Percentiles rank a stretch among this genome's conserved stretches.
Evolutionary conservation across 108 stramenopile genomes (phyloP).

Genomic region (Nitzschia inconspicua): DNA sequence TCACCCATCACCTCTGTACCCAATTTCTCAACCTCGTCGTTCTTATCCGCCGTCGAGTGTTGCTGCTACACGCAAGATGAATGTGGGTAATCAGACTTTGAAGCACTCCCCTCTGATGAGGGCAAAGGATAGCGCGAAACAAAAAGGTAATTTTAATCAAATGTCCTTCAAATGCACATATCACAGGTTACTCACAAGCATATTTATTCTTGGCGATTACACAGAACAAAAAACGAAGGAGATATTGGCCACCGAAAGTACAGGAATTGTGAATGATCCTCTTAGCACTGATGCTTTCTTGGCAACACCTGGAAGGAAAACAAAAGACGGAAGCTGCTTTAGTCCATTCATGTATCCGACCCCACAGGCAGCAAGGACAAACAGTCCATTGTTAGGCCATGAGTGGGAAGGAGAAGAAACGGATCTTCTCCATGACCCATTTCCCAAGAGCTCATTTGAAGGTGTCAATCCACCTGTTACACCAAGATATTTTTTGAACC

Average conservation of each 20-base stretch:
- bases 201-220: no score
- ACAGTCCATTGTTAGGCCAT: slow-evolving; percentile 6
- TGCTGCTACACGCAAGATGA: background rate
- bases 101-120: slow-evolving; percentile 8
- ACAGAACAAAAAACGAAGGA: no score
- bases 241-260: no score
- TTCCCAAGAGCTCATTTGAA: slow-evolving; percentile 3
- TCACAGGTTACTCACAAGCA: no score
- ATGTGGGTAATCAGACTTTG: no score
- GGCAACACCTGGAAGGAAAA: slow-evolving; percentile 10
- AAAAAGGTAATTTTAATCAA: slow-evolving; percentile 5
- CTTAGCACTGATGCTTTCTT: slow-evolving; percentile 6
- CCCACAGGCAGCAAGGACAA: slow-evolving; percentile 12
- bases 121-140: background rate
- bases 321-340: background rate
- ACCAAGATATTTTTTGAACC: background rate
- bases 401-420: slow-evolving; percentile 36
- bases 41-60: background rate
- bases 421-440: slow-evolving; percentile 22
- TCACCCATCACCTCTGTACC: slow-evolving; percentile 14
- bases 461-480: slow-evolving; percentile 16
- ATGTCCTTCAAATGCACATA: no score
- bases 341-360: slow-evolving; percentile 26
- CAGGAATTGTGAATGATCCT: no score
- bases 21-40: background rate